phyloP scores from a whole-genome alignment of 306 rosid species.

The Senna tora region DNA sequence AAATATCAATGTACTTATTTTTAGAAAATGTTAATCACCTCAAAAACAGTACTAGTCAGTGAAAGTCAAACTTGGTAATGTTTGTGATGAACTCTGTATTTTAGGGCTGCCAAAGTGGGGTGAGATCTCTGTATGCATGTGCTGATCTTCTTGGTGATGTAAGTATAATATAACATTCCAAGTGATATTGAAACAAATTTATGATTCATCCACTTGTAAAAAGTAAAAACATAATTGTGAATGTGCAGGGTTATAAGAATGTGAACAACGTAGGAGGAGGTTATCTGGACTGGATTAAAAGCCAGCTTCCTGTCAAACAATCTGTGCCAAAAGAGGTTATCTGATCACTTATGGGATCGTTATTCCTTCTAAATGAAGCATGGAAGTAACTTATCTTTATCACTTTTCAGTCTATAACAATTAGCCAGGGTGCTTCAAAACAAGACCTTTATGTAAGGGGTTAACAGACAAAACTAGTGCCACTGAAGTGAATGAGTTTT shows the following conservation, averaged over 20 bases:
- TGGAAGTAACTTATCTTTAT: neutral
- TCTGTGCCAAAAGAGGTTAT: slow-evolving; percentile 36
- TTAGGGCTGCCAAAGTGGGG: slow-evolving; percentile 87
- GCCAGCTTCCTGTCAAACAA: slow-evolving; percentile 48
- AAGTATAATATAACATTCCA: slow-evolving; percentile 38
- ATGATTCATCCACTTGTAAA: no score
- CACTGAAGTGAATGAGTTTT: slow-evolving; percentile 51
- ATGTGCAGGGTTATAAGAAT: slow-evolving; percentile 65
- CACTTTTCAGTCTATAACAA: no score
- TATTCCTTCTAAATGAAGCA: neutral
- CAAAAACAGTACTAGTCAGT: neutral
- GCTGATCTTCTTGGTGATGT: slow-evolving; percentile 65
- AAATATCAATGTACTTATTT: no score
- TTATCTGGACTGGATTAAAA: slow-evolving; percentile 65
- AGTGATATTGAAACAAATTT: no score
- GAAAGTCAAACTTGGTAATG: neutral
- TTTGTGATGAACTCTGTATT: slow-evolving; percentile 11
- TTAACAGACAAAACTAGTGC: slow-evolving; percentile 54
- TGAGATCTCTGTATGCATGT: slow-evolving; percentile 70
- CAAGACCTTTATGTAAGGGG: slow-evolving; percentile 75
- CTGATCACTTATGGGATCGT: slow-evolving; percentile 1
- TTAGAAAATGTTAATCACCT: no score
- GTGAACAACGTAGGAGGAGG: slow-evolving; percentile 87
- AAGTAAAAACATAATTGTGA: slow-evolving; percentile 23
- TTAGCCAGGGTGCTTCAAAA: slow-evolving; percentile 76